Percentiles rank a stretch among this genome's conserved stretches.
Evolutionary conservation across 148 eudicot species (phyloP).

Genomic region (Vaccinium myrtillus): DNA sequence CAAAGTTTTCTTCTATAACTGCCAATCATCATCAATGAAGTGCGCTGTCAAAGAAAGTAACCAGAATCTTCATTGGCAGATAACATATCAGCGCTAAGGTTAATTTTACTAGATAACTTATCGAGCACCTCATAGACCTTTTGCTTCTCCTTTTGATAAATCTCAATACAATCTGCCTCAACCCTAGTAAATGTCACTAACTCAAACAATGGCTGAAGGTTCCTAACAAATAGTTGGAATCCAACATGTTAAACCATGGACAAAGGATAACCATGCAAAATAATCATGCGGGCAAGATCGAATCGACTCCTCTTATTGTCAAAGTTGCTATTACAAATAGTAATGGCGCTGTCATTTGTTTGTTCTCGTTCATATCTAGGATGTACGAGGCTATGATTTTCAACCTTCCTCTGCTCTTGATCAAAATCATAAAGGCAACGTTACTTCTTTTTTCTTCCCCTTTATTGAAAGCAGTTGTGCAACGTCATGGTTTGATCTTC

Average conservation of each 20-base stretch:
- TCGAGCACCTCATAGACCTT: slow-evolving; percentile 69
- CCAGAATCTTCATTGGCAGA: slow-evolving; percentile 55
- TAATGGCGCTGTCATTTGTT: slow-evolving; percentile 22
- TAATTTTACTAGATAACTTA: slow-evolving; percentile 70
- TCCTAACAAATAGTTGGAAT: slow-evolving; percentile 45
- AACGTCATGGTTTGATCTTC: slow-evolving; percentile 45
- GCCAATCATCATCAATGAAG: slow-evolving; percentile 75
- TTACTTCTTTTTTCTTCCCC: too few species aligned
- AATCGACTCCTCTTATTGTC: slow-evolving; percentile 40
- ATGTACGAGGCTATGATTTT: slow-evolving; percentile 23
- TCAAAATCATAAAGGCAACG: too few species aligned
- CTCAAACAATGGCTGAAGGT: slow-evolving; percentile 56
- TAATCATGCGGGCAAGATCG: slow-evolving; percentile 56
- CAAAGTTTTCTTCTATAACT: slow-evolving; percentile 55
- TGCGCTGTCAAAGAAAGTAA: slow-evolving; percentile 70
- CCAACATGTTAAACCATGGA: slow-evolving; percentile 50
- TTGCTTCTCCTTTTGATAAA: slow-evolving; percentile 65
- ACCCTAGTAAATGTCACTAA: slow-evolving; percentile 33
- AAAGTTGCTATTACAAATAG: slow-evolving; percentile 23
- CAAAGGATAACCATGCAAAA: slow-evolving; percentile 54
- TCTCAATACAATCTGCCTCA: too few species aligned
- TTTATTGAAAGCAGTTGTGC: too few species aligned
- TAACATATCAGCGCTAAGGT: slow-evolving; percentile 66
- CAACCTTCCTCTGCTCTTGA: slow-evolving; percentile 33
- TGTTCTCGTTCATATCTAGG: slow-evolving; percentile 29